Evolutionary conservation across 1,284 basidiomycete genomes (phyloP).

Genomic region (Mrakiaceae sp.): DNA sequence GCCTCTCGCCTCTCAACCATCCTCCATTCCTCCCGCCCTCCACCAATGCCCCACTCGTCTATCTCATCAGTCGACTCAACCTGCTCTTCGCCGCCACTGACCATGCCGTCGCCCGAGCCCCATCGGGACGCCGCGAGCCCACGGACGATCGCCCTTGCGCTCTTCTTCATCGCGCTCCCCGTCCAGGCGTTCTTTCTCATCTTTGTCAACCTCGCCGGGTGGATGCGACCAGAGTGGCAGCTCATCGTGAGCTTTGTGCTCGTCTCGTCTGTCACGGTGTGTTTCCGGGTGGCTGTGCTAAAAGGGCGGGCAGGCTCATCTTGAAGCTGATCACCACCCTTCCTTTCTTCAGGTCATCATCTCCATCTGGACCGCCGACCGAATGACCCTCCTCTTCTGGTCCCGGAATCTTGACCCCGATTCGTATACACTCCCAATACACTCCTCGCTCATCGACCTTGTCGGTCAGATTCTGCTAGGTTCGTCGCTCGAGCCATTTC

Average conservation of each 20-base stretch:
- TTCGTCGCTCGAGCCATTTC: conserved; percentile 10
- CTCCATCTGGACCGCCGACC: conserved; percentile 57
- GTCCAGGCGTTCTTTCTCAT: conserved; percentile 61
- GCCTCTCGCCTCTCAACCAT: conserved; percentile 81
- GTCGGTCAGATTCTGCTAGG: conserved; percentile 70
- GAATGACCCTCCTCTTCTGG: conserved; percentile 72
- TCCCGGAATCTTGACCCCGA: conserved; percentile 73
- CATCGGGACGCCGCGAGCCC: conserved; percentile 7
- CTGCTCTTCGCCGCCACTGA: neutral
- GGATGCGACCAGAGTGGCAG: conserved; percentile 62
- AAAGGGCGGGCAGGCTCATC: neutral
- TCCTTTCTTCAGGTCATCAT: conserved; percentile 45
- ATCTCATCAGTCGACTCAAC: neutral
- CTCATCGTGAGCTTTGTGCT: conserved; percentile 46
- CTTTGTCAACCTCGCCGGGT: conserved; percentile 54
- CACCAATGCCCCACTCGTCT: conserved; percentile 19
- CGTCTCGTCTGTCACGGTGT: conserved; percentile 63
- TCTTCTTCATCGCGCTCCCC: conserved; percentile 61
- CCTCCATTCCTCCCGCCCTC: conserved; percentile 44
- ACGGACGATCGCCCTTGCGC: conserved; percentile 39
- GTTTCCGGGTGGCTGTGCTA: conserved; percentile 27
- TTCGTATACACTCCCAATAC: conserved; percentile 83
- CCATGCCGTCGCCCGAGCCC: conserved; percentile 2
- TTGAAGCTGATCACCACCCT: conserved; percentile 2
- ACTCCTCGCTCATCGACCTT: conserved; percentile 81